phyloP scores from a whole-genome alignment of 2,329 filamentous ascomycete genomes.

The Diaporthe caulivora region DNA sequence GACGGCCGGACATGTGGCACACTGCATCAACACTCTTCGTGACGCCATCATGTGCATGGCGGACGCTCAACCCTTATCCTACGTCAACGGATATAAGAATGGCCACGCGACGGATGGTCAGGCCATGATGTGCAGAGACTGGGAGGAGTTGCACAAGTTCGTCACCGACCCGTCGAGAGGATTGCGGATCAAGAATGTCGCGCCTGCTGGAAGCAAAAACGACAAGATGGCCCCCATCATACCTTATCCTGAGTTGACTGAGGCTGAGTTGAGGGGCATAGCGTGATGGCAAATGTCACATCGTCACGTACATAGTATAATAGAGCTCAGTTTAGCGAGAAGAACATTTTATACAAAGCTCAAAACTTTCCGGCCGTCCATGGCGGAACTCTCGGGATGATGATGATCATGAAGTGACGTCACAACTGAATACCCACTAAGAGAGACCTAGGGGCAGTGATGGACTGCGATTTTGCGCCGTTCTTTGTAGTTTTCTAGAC shows the following conservation, averaged over 20 bases:
- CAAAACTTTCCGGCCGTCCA: not conserved
- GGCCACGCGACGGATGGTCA: conserved; percentile 14
- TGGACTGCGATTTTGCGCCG: not conserved
- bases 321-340: not conserved
- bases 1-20: conserved; percentile 15
- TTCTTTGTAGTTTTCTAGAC: not conserved
- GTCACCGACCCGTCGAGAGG: not conserved
- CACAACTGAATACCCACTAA: not conserved
- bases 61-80: conserved; percentile 5
- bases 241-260: conserved; percentile 5
- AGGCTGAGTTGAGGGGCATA: not conserved
- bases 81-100: conserved; percentile 4
- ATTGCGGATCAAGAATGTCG: conserved; percentile 7
- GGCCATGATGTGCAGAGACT: conserved; percentile 25
- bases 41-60: conserved; percentile 21
- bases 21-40: conserved; percentile 24
- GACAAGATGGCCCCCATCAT: conserved; percentile 12
- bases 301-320: not conserved
- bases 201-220: not conserved
- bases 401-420: not conserved
- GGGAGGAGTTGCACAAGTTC: conserved; percentile 11
- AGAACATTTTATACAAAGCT: not conserved
- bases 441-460: not conserved
- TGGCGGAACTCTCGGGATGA: not conserved
- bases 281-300: not conserved